Evolutionary conservation across 73 alveolate species (phyloP), one percentile per base, ranked within the genome.

Genomic region (Paramecium primaurelia): DNA sequence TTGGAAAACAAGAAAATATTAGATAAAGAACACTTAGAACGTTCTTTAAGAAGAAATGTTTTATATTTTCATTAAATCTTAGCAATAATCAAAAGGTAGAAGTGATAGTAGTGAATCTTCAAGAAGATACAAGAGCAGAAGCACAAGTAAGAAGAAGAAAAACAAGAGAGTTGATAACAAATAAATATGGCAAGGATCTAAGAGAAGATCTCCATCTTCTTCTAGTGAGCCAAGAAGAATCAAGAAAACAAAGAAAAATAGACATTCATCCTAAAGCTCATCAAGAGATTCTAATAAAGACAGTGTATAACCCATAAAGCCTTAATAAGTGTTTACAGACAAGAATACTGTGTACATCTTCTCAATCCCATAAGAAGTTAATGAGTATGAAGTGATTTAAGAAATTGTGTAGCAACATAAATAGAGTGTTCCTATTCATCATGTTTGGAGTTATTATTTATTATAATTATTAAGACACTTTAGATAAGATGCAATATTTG

Each of bases 21-120:
- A 0, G 91, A 80, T 8, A 80, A 49, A 42, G 91, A 80, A 16
- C 45, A 80, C 18, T 25, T 80, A 11, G 91, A 80, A 49, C 49
- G 91, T 16, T 80, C 47, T 18, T 47, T 80, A 25, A 40, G 91
- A 80, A 80, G 91, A 80, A 80, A 80, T 75, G 88, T 75, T 30
- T 54, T 7, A n/a, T 18, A 11, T 75, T 25, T 75, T 1, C 0
- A 1, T 36, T 5, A 7, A 16, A 75, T 75, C 8, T 10, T 36
- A 36, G 64, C 18, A 80, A 49, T 80, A 80, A 80, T 40, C 58
- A 16, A 80, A 22, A 26, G 91, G 91, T 4, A 42, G 91, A 47
- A 80, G 91, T 80, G 91, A 80, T 5, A 45, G 77, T 42, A 80
- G 91, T 80, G 91, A 47, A 45, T 44, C 77, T 2, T 73, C 87